Evolutionary conservation across 371 early-diverging fungal genomes (phyloP), one percentile per base, ranked within the genome.

Genomic region (Blastocladiella emersonii): DNA sequence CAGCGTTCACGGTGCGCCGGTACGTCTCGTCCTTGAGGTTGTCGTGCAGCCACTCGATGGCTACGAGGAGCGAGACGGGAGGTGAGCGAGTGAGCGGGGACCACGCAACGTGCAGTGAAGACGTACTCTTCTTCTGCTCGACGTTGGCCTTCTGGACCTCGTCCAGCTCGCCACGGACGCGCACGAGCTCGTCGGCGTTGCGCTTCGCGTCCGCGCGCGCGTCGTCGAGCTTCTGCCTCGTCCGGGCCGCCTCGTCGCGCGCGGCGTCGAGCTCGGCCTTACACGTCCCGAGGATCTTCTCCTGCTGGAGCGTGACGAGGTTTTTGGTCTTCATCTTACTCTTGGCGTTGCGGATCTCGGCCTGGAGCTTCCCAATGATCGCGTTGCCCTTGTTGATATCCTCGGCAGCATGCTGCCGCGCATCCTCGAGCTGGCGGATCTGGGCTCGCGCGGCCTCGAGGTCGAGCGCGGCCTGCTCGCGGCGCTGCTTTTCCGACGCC

Each of bases 261-360:
- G 21, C 6, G 23, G 27, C 30, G 15, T 34, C n/a, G 0, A 56
- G 34, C 56, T 23, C 10, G 35, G 21, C 34, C 17, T 62, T 15
- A 7, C 51, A 35, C 51, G 36, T 48, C 10, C 25, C 64, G 15
- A 63, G 12, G 19, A 32, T 7, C 34, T 64, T 37, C 21, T 63
- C 65, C 41, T 65, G 56, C 53, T 63, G 61, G 25, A 60, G 35
- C 39, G 75, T 73, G 19, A 76, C 76, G 6, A 72, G 68, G 61
- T 73, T 77, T 64, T 78, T 80, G 36, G 73, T 62, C 65, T 80
- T 80, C n/a, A 74, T 56, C 62, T 78, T 78, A 23, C 73, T 35
- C 65, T 76, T 76, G 0, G 70, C 41, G 1, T 67, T 34, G 53
- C 74, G 76, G 34, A 74, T 55, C 34, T 78, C 81, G 43, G 69